Evolutionary conservation across 192 early-diverging fungal genomes (phyloP), one percentile per base, ranked within the genome.

Genomic region (Backusella sp.): DNA sequence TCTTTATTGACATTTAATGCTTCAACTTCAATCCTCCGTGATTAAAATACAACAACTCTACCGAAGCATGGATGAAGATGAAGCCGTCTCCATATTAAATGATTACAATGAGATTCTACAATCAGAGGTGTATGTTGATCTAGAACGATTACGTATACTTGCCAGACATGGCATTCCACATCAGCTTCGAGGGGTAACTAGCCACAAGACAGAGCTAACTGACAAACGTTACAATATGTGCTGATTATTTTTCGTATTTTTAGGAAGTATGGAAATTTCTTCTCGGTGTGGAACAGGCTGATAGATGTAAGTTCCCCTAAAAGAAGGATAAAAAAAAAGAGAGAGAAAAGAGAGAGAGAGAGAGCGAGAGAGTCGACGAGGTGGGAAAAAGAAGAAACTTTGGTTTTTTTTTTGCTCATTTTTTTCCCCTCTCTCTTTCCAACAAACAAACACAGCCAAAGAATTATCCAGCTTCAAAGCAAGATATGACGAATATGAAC

Each of bases 261-360:
- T 78, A 90, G 89, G 93, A 94, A 56, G 93, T 93, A 36, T 97
- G 96, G 96, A 91, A 94, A 83, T 95, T 90, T 71, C 83, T 97
- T 65, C 87, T 97, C 30, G 93, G 92, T 66, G 92, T 96, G 30
- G 89, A 94, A 82, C 85, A 91, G 69, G 85, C 94, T 9, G 93
- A 97, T 84, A 84, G 93, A 79, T 92, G 91, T 89, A 86, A 79
- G 84, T 84, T 44, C 42, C 42, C 49, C 34, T 70, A 17, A n/a
- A 21, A 30, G 30, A n/a, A 3, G 3, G 11, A 30, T 36, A 74
- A 66, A 23, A 36, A 36, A 66, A 66, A 34, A 62, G 1, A 32
- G 30, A 73, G 17, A 62, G 28, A 28, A 1, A 73, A 35, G 9
- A 39, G 12, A 39, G 11, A 39, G 37, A 39, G 37, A 39, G 37